Base-by-base conservation (phyloP, 371 early-diverging fungal genomes). In the Rhizopus microsporus region DNA sequence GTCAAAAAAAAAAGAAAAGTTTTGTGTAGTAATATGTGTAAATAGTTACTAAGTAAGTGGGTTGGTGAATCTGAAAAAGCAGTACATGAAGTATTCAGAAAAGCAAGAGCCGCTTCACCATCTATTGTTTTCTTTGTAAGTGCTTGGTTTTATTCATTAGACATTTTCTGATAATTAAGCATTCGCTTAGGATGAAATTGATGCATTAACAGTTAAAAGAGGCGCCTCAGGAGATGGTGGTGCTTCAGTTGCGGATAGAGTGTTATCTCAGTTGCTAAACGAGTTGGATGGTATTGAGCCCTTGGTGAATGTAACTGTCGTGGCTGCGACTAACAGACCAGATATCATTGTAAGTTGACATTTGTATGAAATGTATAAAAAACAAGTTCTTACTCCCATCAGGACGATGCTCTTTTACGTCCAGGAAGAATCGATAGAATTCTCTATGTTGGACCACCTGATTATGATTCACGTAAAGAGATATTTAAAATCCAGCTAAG, bases 241-340 rank as follows among this genome's bases (percentile, higher is more conserved):
- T 0, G 75, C 86, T 1, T 93, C 95, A 1, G 97, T 96, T 0
- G 88, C 88, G 2, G 97, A 97, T 63, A 84, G 99, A 4, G 99
- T 97, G 0, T 75, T 98, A 32, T 91, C 96, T 0, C 97, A 96
- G 60, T 75, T 99, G 23, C 73, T 99, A 33, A 91, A 84, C 51
- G 99, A 99, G 67, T 72, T 99, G 63, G 99, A 99, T 68, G 99
- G 99, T 6, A 90, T 98, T 50, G 96, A 97, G 49, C 86, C 93
- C 0, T 73, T 96, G n/a, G 87, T 91, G 4, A 91, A 94, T 71
- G 98, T 98, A 3, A 95, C 93, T 0, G 90, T 98, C 1, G 93
- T 98, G 2, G 99, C 96, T 0, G 99, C 99, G 13, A 99, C 99
- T 0, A 99, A 99, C 74, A 90, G 99, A 43, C 99, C 99, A 0